These are phyloP conservation scores for Solanum appendiculatum DNA, from an alignment of 257 asterid genomes.

Conservation along the genomic window DNA sequence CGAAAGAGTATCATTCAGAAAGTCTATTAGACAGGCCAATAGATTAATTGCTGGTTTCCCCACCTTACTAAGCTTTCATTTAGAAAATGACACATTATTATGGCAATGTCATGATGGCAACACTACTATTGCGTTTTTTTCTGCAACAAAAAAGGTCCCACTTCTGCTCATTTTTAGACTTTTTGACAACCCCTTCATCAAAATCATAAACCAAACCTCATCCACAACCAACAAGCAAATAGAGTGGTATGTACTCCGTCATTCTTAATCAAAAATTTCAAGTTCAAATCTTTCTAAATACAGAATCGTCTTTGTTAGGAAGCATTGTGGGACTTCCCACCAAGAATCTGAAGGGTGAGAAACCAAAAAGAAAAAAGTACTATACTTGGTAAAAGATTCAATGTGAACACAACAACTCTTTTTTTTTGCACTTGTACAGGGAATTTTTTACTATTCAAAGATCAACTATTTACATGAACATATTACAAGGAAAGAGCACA, in stretches of 20 bases:
- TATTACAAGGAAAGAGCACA: neutral
- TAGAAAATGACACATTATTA: neutral
- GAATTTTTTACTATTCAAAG: neutral
- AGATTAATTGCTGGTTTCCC: neutral
- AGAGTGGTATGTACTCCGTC: no score
- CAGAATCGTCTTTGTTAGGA: neutral
- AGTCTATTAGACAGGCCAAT: neutral
- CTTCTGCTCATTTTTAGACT: neutral
- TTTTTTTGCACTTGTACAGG: neutral
- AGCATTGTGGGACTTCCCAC: neutral
- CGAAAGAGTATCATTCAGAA: neutral
- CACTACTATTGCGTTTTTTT: neutral
- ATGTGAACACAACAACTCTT: neutral
- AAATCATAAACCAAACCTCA: neutral
- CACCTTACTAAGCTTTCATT: neutral
- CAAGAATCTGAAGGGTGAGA: no score
- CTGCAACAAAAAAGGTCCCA: neutral
- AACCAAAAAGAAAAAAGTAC: neutral
- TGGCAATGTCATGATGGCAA: neutral
- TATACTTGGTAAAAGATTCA: neutral
- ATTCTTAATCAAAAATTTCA: no score
- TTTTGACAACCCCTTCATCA: neutral
- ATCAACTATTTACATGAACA: neutral
- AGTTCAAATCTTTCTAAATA: rapidly evolving
- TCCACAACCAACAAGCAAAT: neutral